Evolutionary conservation across 495 filamentous ascomycete genomes (phyloP), one percentile per base, ranked within the genome.

Genomic region (Penicillium ucsense): DNA sequence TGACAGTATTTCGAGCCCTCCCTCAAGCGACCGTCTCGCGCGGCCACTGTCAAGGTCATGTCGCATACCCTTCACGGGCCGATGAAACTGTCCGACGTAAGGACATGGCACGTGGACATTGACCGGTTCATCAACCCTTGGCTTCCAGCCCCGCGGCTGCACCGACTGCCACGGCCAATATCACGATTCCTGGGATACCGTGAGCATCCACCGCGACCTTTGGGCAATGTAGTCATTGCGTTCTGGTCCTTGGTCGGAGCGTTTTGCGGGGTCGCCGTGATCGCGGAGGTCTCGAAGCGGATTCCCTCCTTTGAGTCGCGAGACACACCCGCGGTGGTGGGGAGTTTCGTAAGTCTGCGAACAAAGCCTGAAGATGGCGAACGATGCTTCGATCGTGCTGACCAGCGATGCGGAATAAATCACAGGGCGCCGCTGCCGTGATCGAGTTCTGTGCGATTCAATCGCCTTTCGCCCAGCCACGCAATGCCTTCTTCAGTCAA

Each of bases 401-500:
- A 46, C 46, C 4, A 29, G 41, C 8, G 28, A 7, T 11, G 47
- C 11, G 12, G 8, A 8, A 34, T 11, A 20, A 20, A 20, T 20
- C 20, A 20, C 38, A 86, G 86, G 86, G 85, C 43, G 86, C 86
- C 4, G 80, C 85, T 4, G 85, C 85, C n/a, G 81, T 89, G 9
- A 72, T 91, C 43, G 71, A 84, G 53, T 89, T 84, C 63, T 77
- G 79, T 45, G 72, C 78, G 41, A 83, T 92, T 55, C 77, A 84
- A n/a, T 89, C 87, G 0, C 88, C 89, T 8, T 78, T 95, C 33
- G 78, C 88, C 0, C 89, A 94, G 52, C 89, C 89, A 0, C 83
- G 89, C 27, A 89, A 86, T 56, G 72, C 79, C 7, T 66, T 95
- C 34, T 53, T 88, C 12, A 84, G 86, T 37, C 88, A 94, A 56